phyloP scores from a whole-genome alignment of 2,329 filamentous ascomycete species.

The Colletotrichum spinosum region DNA sequence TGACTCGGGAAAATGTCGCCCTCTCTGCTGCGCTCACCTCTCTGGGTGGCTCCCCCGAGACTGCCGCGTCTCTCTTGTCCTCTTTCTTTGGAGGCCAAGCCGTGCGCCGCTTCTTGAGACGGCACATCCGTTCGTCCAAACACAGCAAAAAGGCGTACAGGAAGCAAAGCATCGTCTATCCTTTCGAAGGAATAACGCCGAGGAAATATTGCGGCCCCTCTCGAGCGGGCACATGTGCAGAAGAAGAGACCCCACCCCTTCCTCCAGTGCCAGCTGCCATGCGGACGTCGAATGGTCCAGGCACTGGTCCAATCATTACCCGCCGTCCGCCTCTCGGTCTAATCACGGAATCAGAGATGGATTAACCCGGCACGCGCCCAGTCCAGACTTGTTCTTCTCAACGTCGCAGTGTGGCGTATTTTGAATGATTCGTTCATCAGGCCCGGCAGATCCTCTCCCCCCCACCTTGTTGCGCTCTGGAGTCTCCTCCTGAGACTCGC shows the following conservation, averaged over 20 bases:
- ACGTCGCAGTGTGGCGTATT: slow-evolving; percentile 19
- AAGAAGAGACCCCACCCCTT: background rate
- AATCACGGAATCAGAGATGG: slow-evolving; percentile 12
- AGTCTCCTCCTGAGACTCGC: background rate
- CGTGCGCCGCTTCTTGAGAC: slow-evolving; percentile 18
- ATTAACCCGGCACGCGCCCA: slow-evolving; percentile 28
- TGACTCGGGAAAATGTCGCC: background rate
- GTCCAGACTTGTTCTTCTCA: slow-evolving; percentile 10
- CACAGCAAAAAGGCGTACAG: slow-evolving; percentile 17
- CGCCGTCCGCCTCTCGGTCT: slow-evolving; percentile 3
- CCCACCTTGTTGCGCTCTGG: background rate
- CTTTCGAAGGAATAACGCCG: slow-evolving; percentile 16
- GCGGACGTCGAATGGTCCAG: slow-evolving; percentile 8
- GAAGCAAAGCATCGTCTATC: slow-evolving; percentile 13
- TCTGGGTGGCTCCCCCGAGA: background rate
- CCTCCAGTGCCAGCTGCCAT: slow-evolving; percentile 5
- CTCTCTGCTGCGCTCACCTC: background rate
- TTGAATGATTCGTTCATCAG: slow-evolving; percentile 22
- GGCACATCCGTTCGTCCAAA: slow-evolving; percentile 36
- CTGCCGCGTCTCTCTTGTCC: background rate
- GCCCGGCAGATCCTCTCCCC: slow-evolving; percentile 7
- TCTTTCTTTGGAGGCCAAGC: slow-evolving; percentile 6
- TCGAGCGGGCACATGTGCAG: background rate
- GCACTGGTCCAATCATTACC: background rate
- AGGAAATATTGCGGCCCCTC: slow-evolving; percentile 3